A percentile compares a stretch with the other conserved stretches of the same genome.
Evolutionary conservation across 2,329 filamentous ascomycete species (phyloP).

Genomic region (Alternaria sp.): DNA sequence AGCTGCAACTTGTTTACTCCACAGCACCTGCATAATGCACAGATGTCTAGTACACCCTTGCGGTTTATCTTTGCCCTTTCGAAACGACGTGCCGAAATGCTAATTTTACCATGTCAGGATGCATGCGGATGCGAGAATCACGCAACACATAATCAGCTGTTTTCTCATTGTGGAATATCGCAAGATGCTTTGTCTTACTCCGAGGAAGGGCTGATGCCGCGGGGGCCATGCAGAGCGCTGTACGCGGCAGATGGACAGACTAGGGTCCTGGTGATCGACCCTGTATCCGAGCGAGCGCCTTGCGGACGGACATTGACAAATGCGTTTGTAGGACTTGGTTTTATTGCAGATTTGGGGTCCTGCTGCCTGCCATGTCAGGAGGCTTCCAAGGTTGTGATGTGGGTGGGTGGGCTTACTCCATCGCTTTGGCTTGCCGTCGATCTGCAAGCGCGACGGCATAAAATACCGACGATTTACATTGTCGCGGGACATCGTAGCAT

Average conservation of each 20-base stretch:
- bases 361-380: neutral
- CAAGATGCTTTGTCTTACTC: neutral
- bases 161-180: neutral
- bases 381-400: neutral
- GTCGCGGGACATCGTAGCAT: neutral
- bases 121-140: slow-evolving; percentile 7
- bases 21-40: slow-evolving; percentile 1
- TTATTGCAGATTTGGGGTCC: neutral
- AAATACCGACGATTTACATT: neutral
- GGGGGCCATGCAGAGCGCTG: neutral
- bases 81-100: slow-evolving; percentile 1
- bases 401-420: neutral
- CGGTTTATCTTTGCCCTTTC: neutral
- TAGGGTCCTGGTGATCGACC: neutral
- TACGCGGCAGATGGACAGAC: neutral
- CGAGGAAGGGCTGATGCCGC: neutral
- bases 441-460: neutral
- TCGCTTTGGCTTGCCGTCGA: neutral
- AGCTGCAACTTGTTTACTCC: neutral
- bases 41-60: neutral
- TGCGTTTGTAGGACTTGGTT: neutral
- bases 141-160: neutral
- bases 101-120: neutral
- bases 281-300: neutral
- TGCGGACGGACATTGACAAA: neutral